Evolutionary conservation across 208 protist genomes (phyloP).

Genomic region (Borovskyia barvae): DNA sequence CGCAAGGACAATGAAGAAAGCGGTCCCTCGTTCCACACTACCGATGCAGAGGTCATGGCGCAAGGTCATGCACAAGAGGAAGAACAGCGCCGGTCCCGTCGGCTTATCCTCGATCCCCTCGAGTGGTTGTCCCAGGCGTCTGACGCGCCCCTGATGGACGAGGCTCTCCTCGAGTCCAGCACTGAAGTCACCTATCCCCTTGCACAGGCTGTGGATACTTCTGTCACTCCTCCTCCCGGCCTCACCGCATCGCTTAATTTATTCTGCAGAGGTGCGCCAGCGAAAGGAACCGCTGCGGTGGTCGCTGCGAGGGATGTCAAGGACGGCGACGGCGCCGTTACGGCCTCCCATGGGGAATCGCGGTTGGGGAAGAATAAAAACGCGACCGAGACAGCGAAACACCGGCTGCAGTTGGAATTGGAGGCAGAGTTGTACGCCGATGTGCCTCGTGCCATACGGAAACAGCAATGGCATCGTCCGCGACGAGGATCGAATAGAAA

Average conservation of each 20-base stretch:
- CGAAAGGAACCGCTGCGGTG: background rate
- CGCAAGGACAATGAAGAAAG: too few relatives aligned
- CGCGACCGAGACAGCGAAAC: background rate
- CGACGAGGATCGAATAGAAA: background rate
- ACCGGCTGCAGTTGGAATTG: slow-evolving; percentile 10
- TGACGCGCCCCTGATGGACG: slow-evolving; percentile 44
- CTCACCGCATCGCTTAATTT: too few relatives aligned
- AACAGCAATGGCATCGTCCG: slow-evolving; percentile 2
- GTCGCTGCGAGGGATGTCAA: background rate
- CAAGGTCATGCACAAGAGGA: background rate
- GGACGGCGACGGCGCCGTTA: background rate
- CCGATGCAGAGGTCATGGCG: background rate
- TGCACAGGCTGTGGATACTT: too few relatives aligned
- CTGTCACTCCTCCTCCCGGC: too few relatives aligned
- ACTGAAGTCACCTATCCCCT: slow-evolving; percentile 12
- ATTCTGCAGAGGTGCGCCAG: too few relatives aligned
- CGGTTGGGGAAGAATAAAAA: background rate
- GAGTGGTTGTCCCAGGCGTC: slow-evolving; percentile 43
- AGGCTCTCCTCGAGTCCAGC: slow-evolving; percentile 11
- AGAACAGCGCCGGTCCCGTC: background rate
- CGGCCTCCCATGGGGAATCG: background rate
- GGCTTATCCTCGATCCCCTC: slow-evolving; percentile 46
- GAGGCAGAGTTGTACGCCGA: slow-evolving; percentile 13
- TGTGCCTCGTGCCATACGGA: slow-evolving; percentile 7
- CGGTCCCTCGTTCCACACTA: too few relatives aligned